Conservation (phyloP, 345 rosid genomes). For the Populus nigra region DNA sequence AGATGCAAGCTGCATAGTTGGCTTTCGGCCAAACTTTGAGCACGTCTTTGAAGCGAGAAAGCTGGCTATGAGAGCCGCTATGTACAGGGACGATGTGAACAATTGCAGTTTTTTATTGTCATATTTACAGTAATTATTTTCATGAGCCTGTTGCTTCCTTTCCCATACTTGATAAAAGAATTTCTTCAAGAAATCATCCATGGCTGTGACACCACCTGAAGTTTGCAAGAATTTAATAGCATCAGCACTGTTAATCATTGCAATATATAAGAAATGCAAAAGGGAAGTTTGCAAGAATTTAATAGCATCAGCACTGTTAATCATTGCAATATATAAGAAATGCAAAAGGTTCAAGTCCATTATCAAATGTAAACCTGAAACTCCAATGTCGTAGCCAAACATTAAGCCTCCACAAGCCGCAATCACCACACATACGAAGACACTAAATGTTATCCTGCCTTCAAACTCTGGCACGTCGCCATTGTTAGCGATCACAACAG, state of each 20-base stretch:
- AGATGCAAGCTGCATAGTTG: constrained; percentile 52
- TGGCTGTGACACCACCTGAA: constrained; percentile 75
- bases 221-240: no score
- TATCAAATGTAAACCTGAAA: constrained; percentile 5
- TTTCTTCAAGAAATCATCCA: constrained; percentile 62
- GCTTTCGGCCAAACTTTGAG: constrained; percentile 49
- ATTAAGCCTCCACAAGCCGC: constrained; percentile 25
- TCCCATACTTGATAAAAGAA: constrained; percentile 60
- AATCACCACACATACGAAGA: constrained; percentile 13
- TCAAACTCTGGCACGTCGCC: background rate
- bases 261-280: background rate
- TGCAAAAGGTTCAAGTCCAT: no score
- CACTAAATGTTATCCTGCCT: background rate
- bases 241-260: background rate
- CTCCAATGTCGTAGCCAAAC: constrained; percentile 30
- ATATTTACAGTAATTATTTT: constrained; percentile 75
- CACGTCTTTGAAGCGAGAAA: constrained; percentile 41
- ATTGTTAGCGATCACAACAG: background rate
- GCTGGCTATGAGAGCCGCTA: constrained; percentile 60
- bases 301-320: background rate
- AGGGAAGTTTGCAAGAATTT: no score
- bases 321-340: background rate
- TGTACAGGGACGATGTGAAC: constrained; percentile 76
- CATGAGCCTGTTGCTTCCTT: constrained; percentile 57
- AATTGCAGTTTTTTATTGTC: constrained; percentile 57